Base-by-base conservation (phyloP, 805 yeast species). In the Blastobotrys americana region DNA sequence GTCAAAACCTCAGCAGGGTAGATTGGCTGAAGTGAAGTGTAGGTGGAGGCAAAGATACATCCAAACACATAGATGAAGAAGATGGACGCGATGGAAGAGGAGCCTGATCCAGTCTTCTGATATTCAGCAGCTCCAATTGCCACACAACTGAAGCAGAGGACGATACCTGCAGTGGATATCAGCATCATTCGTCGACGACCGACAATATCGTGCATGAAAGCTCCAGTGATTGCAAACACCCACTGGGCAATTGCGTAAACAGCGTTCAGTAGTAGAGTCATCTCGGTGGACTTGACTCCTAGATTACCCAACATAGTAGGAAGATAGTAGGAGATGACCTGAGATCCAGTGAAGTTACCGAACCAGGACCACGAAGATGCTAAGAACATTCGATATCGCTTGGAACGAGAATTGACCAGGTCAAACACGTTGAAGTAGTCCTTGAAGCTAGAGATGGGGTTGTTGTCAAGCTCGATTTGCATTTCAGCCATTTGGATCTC, bases 11-110 rank as follows among this genome's bases (percentile, higher is more conserved):
- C 56, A 5, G 46, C 55, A 4, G 67, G 65, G 43, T 66, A 66
- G 21, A 64, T 56, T 10, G 66, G 65, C 41, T 63, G 68, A 53
- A 67, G 53, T 4, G 70, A 65, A 17, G 68, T 66, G 44, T 63
- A 58, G 2, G 63, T 64, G 46, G 62, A 39, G n/a, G 51, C 35
- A 33, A 44, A 53, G 23, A 50, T 37, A 13, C 38, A 37, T 10
- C 46, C 43, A 31, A 52, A 49, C 4, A 52, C 18, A 43, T 51
- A 49, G 19, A 47, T 42, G 16, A 47, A 42, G 9, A 49, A 49
- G 38, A 53, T 47, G 10, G 46, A 42, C 4, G 52, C 60, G 6
- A 43, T 49, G 2, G 57, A 56, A 17, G 61, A 60, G 4, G 51
- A 13, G 8, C 47, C 5, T 44, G 35, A 15, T 49, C 46, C 16